phyloP scores from a whole-genome alignment of 371 early-diverging fungal genomes.

The Amoeboradix gromovi region DNA sequence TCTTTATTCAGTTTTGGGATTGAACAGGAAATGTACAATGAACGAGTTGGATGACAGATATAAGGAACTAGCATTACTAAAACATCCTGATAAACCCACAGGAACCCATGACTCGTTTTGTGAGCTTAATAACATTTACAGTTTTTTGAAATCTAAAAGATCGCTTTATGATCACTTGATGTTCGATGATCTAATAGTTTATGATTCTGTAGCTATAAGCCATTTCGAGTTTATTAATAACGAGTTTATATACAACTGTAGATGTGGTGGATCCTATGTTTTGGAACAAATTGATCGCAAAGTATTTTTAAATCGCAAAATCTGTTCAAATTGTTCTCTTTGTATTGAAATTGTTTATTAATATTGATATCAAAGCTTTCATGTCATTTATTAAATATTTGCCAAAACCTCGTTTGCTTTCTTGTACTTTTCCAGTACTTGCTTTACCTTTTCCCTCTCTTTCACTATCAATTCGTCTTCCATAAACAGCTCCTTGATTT shows the following conservation, averaged over 20 bases:
- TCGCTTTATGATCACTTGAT: not conserved
- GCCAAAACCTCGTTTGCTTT: constrained; percentile 10
- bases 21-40: not conserved
- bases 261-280: not conserved
- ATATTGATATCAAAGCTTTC: too few species aligned
- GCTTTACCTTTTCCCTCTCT: constrained; percentile 40
- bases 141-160: not conserved
- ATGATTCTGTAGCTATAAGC: not conserved
- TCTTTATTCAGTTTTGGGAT: not conserved
- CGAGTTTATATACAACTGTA: not conserved
- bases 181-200: not conserved
- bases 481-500: constrained; percentile 34
- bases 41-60: not conserved
- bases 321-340: not conserved
- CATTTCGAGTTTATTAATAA: not conserved
- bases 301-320: not conserved
- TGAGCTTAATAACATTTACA: not conserved
- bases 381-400: not conserved
- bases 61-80: not conserved
- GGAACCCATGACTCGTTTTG: not conserved
- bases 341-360: not conserved
- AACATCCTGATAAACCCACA: not conserved
- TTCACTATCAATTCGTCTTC: constrained; percentile 41
- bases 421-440: constrained; percentile 42
- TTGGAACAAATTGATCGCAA: not conserved